Base-by-base conservation (phyloP, 2,329 filamentous ascomycete species). In the Fusarium tricinctum region DNA sequence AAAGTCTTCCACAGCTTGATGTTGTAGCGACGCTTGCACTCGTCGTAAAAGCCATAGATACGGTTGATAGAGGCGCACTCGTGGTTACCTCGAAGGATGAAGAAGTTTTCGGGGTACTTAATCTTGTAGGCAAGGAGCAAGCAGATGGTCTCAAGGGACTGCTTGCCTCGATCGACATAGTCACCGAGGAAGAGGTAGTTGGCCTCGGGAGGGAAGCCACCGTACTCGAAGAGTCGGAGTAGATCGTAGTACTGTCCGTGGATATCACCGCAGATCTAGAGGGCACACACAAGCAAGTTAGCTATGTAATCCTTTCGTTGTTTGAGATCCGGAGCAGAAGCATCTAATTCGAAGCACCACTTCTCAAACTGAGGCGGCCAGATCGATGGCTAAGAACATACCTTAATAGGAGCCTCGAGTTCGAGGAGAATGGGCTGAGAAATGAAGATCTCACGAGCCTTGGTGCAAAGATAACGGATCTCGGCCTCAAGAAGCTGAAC, bases 1-100 rank as follows among this genome's bases (percentile, higher is more conserved):
- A 99, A 98, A 2, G 95, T 98, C 88, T 99, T 99, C 95, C 95
- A 98, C 66, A 98, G 88, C 88, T 98, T 98, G 86, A 98, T 97
- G 83, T 98, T 99, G 85, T 97, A 98, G 74, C 95, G 89, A 78
- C 96, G 91, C 87, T 99, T 99, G 90, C 95, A 99, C 83, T 99
- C 95, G 78, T 99, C 96, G 86, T 99, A 99, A 86, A 99, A 99
- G 63, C 96, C 96, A 81, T 99, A 99, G 82, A 98, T 97, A 78
- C 96, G 93, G 85, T 97, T 99, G 86, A 99, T 97, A 53, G 93
- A 97, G 62, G 96, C 96, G 83, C 96, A 98, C 83, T 99, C 96
- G 86, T 99, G 96, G 86, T 99, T 99, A 69, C 96, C 96, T 73
- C 96, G 93, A 62, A 99, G 89, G 73, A 99, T 92, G 86, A 99